A percentile compares a stretch with the other conserved stretches of the same genome.
Conservation (phyloP, 352 stramenopile genomes). For the Pythium guiyangense region DNA sequence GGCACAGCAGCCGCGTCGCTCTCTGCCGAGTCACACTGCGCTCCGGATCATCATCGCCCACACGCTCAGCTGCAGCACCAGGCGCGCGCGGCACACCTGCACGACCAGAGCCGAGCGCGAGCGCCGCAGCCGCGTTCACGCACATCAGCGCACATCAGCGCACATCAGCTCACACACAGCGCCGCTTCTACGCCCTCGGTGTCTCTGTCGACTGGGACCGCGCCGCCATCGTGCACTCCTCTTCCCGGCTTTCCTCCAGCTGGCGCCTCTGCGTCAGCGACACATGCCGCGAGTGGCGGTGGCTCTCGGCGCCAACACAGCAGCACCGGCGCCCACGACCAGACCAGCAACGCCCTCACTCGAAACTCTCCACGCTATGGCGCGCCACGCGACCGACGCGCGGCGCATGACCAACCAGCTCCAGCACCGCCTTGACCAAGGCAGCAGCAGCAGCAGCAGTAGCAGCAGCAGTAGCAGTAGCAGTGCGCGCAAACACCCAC, state of each 20-base stretch:
- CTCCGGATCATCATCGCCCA: no score
- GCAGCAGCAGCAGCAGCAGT: background rate
- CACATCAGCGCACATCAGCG: background rate
- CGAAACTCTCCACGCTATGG: conserved; percentile 4
- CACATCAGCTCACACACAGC: background rate
- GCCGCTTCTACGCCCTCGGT: background rate
- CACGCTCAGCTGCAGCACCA: background rate
- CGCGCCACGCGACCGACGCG: background rate
- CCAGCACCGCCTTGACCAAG: background rate
- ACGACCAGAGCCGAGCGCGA: background rate
- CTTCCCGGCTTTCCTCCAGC: background rate
- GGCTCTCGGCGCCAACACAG: background rate
- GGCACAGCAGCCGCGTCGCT: no score
- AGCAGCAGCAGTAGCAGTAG: no score
- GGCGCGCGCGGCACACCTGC: no score
- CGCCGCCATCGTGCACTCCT: background rate
- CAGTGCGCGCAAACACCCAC: background rate
- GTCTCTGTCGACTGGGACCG: background rate
- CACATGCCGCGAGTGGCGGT: conserved; percentile 3
- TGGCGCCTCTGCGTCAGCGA: conserved; percentile 5
- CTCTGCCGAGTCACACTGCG: no score
- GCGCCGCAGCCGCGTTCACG: background rate
- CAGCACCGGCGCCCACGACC: background rate
- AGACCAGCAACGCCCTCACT: background rate
- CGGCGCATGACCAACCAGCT: background rate